These are phyloP conservation scores for Leucocoprinus leucothites DNA, from an alignment of 768 basidiomycete species.

Conservation along the genomic window DNA sequence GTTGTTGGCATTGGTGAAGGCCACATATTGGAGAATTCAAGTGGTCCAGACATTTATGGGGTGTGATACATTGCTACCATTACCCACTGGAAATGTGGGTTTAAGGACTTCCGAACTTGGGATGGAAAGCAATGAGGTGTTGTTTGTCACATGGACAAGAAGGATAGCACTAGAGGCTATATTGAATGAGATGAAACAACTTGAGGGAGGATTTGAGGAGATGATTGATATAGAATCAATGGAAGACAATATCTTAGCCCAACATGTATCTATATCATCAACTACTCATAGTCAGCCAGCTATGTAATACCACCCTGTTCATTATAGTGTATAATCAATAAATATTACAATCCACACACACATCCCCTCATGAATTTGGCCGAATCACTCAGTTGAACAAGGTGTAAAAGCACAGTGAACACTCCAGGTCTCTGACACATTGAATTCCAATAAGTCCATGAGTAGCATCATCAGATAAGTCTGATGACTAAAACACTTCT, in stretches of 20 bases:
- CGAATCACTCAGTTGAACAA: too few species aligned
- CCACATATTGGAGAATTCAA: constrained; percentile 60
- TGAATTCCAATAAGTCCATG: too few species aligned
- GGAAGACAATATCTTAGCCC: background rate
- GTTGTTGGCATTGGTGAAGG: constrained; percentile 47
- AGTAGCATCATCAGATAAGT: too few species aligned
- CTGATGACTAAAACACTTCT: too few species aligned
- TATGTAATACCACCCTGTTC: too few species aligned
- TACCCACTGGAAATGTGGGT: constrained; percentile 24
- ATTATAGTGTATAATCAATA: too few species aligned
- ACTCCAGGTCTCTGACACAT: too few species aligned
- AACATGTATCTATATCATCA: background rate
- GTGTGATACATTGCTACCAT: constrained; percentile 53
- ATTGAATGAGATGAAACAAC: constrained; percentile 49
- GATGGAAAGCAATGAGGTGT: constrained; percentile 31
- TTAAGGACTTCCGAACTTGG: constrained; percentile 21
- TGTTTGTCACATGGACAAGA: constrained; percentile 49
- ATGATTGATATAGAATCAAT: background rate
- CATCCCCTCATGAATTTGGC: too few species aligned
- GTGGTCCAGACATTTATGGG: constrained; percentile 63
- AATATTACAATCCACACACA: too few species aligned
- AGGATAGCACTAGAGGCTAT: constrained; percentile 50
- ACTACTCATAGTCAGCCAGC: background rate
- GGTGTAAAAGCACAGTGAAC: too few species aligned
- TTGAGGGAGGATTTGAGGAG: constrained; percentile 56